Base-by-base conservation (phyloP, 805 yeast species). In the Wickerhamomyces rabaulensis region DNA sequence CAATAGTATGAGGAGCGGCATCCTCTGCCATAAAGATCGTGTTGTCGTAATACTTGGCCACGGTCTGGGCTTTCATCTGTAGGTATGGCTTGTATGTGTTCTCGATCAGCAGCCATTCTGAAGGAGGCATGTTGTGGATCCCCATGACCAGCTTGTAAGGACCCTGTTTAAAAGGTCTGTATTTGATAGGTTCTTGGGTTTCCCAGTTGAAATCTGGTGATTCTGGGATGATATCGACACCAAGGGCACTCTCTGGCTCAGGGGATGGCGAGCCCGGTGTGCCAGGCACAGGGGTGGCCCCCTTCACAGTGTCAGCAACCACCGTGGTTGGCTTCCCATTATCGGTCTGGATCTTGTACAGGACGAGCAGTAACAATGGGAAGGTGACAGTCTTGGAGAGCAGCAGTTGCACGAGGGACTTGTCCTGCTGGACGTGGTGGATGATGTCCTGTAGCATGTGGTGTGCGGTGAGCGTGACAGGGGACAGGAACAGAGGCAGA, bases 71-170 rank as follows among this genome's bases (percentile, higher is more conserved):
- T 44, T 78, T 67, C 29, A 74, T 53, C 16, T 65, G 65, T 6
- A 79, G 73, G 39, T 69, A 64, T 4, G 69, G 62, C 44, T 70
- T 54, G 56, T 84, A 85, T 0, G 84, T 76, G 39, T 80, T 65
- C 48, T 87, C 94, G 4, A 87, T 61, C 27, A 78, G 64, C 21
- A 87, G 66, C 77, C 83, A 77, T 36, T 83, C 82, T 38, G 74
- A 70, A 2, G 80, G 61, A 31, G 69, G 63, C 38, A 72, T 56
- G 57, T 73, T 68, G 49, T 72, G 67, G 43, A 83, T 70, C 1
- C 83, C 85, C 84, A 85, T 76, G 3, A 84, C 82, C 63, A 84
- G 64, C 50, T 73, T 75, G 54, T 82, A 80, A 41, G 68, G 75
- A 15, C 79, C 83, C 40, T 76, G 71, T 57, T 78, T 80, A 67